phyloP scores from a whole-genome alignment of 768 basidiomycete species.

The Termitomyces sp. region DNA sequence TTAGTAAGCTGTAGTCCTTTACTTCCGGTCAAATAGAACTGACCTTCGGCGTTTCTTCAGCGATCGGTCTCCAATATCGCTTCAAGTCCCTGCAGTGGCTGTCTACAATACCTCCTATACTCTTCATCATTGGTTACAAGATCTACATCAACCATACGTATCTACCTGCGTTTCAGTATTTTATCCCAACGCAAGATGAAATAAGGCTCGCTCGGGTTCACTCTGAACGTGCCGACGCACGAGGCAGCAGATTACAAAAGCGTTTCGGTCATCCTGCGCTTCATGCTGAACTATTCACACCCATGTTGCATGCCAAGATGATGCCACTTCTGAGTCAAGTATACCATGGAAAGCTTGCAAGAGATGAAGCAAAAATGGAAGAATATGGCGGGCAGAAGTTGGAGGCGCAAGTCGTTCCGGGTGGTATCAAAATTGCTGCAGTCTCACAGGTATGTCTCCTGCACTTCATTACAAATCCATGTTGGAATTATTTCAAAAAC shows the following conservation, averaged over 20 bases:
- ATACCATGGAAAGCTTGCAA: constrained; percentile 66
- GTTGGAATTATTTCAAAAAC: neutral
- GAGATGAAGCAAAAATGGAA: constrained; percentile 56
- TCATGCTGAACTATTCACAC: constrained; percentile 80
- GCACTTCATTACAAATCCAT: neutral
- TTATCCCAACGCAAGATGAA: constrained; percentile 78
- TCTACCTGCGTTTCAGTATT: constrained; percentile 69
- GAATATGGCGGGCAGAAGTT: constrained; percentile 77
- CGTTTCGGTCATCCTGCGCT: constrained; percentile 96
- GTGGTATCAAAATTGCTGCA: constrained; percentile 79
- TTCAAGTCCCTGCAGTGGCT: constrained; percentile 76
- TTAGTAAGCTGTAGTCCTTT: constrained; percentile 54
- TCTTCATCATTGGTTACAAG: constrained; percentile 81
- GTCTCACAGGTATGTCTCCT: constrained; percentile 55
- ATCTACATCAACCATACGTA: constrained; percentile 70
- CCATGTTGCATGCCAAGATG: constrained; percentile 84
- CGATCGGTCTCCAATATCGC: constrained; percentile 77
- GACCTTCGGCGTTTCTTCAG: constrained; percentile 29
- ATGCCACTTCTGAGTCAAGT: constrained; percentile 72
- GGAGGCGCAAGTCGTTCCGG: constrained; percentile 68
- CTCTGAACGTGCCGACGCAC: constrained; percentile 69
- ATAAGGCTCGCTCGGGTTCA: constrained; percentile 68
- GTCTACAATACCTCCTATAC: constrained; percentile 78
- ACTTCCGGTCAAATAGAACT: neutral
- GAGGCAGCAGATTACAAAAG: constrained; percentile 72